Conservation (phyloP, 768 basidiomycete genomes). For the Trametes meyenii region DNA sequence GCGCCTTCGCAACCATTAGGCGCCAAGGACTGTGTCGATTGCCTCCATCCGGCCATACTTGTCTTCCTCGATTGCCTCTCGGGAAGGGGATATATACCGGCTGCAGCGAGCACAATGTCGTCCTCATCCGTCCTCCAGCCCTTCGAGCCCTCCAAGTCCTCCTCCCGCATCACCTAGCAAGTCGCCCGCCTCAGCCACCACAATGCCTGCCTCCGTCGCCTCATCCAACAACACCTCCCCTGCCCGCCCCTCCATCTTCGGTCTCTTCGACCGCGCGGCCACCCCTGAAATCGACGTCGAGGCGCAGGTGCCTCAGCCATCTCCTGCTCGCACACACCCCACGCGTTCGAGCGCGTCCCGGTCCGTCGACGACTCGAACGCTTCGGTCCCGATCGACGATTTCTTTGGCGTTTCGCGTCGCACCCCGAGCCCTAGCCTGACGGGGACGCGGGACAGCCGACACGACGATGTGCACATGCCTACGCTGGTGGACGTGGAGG, state of each 20-base stretch:
- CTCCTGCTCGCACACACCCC: conserved; percentile 8
- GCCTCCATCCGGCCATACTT: conserved; percentile 5
- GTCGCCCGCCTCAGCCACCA: neutral
- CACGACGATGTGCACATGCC: conserved; percentile 31
- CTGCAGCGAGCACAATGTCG: conserved; percentile 1
- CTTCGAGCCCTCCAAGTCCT: neutral
- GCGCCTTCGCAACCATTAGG: no score
- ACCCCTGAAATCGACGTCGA: conserved; percentile 19
- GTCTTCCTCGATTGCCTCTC: conserved; percentile 7
- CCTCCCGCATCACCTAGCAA: neutral
- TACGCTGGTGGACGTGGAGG: conserved; percentile 16
- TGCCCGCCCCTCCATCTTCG: conserved; percentile 20
- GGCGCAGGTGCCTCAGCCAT: conserved; percentile 16
- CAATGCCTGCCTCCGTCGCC: conserved; percentile 20
- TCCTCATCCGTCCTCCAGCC: conserved; percentile 11
- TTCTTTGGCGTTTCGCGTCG: conserved; percentile 33
- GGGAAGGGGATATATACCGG: conserved; percentile 3
- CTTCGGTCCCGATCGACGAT: conserved; percentile 26
- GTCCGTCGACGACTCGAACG: conserved; percentile 7
- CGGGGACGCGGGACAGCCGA: conserved; percentile 34
- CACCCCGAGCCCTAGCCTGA: conserved; percentile 5
- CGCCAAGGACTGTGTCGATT: conserved; percentile 4
- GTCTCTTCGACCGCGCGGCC: conserved; percentile 19
- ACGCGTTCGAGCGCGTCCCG: conserved; percentile 6
- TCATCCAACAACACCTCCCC: conserved; percentile 5